These are phyloP conservation scores for Coniochaeta ligniaria DNA, from an alignment of 2,329 filamentous ascomycete genomes.

Conservation along the genomic window DNA sequence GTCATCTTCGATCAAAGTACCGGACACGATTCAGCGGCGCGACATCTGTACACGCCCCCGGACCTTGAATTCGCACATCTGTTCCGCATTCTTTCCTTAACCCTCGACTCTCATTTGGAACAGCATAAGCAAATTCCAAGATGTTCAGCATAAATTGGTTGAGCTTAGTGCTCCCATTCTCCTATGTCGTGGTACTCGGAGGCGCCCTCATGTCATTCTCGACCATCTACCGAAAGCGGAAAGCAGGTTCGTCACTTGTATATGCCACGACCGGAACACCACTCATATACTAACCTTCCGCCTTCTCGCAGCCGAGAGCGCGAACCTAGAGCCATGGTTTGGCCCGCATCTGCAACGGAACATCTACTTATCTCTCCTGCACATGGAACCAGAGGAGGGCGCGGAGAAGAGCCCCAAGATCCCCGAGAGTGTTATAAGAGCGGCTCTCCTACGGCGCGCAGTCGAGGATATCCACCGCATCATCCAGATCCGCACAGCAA, in stretches of 20 bases:
- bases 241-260: slow-evolving; percentile 55
- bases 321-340: slow-evolving; percentile 92
- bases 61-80: slow-evolving; percentile 1
- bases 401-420: slow-evolving; percentile 62
- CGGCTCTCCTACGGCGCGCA: slow-evolving; percentile 80
- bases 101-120: slow-evolving; percentile 4
- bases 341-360: slow-evolving; percentile 84
- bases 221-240: slow-evolving; percentile 85
- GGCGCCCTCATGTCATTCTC: slow-evolving; percentile 90
- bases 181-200: slow-evolving; percentile 81
- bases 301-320: slow-evolving; percentile 57
- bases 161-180: slow-evolving; percentile 77
- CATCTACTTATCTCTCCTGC: slow-evolving; percentile 86
- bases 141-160: slow-evolving; percentile 67
- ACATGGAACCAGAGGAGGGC: slow-evolving; percentile 59
- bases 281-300: slow-evolving; percentile 8
- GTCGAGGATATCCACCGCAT: slow-evolving; percentile 91
- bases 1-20: neutral
- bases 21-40: neutral
- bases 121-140: slow-evolving; percentile 5
- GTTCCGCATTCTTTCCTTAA: neutral
- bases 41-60: neutral
- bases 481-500: slow-evolving; percentile 79
- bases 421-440: slow-evolving; percentile 79
- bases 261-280: neutral